Conservation (phyloP, 106 monocot species). For the Acorus calamus region DNA sequence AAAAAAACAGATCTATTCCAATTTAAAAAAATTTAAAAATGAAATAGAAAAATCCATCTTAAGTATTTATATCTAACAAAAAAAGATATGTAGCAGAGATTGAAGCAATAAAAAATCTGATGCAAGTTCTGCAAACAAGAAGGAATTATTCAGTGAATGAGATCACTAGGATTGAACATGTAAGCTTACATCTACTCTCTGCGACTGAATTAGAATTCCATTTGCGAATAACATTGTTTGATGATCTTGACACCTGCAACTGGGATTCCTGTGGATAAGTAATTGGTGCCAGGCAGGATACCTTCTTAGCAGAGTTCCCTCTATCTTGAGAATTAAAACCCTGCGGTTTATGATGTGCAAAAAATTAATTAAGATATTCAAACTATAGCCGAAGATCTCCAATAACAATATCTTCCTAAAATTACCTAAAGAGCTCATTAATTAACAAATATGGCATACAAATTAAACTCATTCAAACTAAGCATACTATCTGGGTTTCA, state of each 20-base stretch:
- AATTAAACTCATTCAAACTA: neutral
- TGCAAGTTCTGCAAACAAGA: neutral
- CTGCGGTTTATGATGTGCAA: slow-evolving; percentile 13
- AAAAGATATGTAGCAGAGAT: too few species aligned
- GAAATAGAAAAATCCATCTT: too few species aligned
- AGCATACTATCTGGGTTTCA: neutral
- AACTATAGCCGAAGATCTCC: too few species aligned
- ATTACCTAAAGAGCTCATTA: neutral
- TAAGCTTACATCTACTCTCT: slow-evolving; percentile 56
- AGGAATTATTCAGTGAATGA: neutral
- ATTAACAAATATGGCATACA: slow-evolving; percentile 3
- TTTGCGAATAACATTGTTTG: slow-evolving; percentile 37
- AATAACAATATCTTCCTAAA: too few species aligned
- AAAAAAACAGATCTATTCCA: neutral
- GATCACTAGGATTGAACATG: neutral
- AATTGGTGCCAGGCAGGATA: slow-evolving; percentile 35
- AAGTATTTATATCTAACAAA: too few species aligned
- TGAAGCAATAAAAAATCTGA: too few species aligned
- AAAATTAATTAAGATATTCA: too few species aligned
- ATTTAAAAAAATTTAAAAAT: too few species aligned
- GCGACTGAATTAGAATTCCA: slow-evolving; percentile 41
- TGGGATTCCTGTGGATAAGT: slow-evolving; percentile 46
- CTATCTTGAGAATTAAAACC: slow-evolving; percentile 66
- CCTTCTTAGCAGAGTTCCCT: slow-evolving; percentile 52
- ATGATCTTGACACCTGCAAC: slow-evolving; percentile 54